Percentiles rank a stretch among this genome's conserved stretches.
These are phyloP conservation scores for Parietaria judaica DNA, from an alignment of 306 rosid genomes.

Conservation along the genomic window DNA sequence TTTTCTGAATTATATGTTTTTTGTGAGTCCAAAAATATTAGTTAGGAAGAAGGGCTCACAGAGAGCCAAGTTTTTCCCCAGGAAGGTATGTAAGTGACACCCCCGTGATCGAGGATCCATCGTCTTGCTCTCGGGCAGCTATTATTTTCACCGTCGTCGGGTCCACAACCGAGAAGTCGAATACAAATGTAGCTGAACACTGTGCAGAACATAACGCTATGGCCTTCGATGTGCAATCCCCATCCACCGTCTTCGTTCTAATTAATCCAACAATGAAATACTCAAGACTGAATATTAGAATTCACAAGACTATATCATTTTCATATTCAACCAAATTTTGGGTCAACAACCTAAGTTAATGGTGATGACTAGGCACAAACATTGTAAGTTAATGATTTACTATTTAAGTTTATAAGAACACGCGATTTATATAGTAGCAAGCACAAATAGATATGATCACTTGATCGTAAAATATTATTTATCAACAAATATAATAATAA, in stretches of 20 bases:
- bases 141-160: not conserved
- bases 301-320: no score
- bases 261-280: not conserved
- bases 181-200: conserved; percentile 19
- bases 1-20: no score
- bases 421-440: no score
- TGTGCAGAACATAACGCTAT: conserved; percentile 23
- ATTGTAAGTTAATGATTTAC: no score
- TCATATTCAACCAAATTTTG: no score
- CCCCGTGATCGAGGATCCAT: conserved; percentile 6
- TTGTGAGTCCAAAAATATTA: not conserved
- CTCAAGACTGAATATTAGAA: not conserved
- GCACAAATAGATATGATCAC: no score
- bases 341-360: no score
- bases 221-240: conserved; percentile 21
- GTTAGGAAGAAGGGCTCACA: not conserved
- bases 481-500: no score
- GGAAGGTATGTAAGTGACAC: not conserved
- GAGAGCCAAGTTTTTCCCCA: conserved; percentile 8
- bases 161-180: conserved; percentile 16
- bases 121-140: not conserved
- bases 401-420: no score
- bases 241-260: conserved; percentile 32
- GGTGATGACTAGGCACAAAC: no score
- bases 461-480: no score